Percentiles rank a stretch among this genome's conserved stretches.
phyloP scores from a whole-genome alignment of 2,329 filamentous ascomycete genomes.

The Cytospora piceicola region DNA sequence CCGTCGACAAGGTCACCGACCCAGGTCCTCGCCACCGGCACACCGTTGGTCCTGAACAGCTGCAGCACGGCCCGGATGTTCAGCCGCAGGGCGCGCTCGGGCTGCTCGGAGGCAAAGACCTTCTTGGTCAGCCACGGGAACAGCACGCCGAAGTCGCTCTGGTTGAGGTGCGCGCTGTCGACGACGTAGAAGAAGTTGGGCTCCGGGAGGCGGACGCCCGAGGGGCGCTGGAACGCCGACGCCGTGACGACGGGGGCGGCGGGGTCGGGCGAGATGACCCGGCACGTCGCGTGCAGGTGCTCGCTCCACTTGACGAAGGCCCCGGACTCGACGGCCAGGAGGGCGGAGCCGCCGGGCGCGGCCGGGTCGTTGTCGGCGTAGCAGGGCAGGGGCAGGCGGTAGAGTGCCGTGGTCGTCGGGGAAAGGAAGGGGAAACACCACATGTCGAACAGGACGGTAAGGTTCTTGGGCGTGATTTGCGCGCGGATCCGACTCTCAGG shows the following conservation, averaged over 20 bases:
- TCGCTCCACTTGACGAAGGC: slow-evolving; percentile 78
- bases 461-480: slow-evolving; percentile 70
- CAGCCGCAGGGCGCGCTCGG: slow-evolving; percentile 61
- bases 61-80: slow-evolving; percentile 64
- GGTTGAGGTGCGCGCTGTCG: slow-evolving; percentile 77
- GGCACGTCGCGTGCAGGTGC: slow-evolving; percentile 71
- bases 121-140: slow-evolving; percentile 72
- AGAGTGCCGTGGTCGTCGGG: slow-evolving; percentile 64
- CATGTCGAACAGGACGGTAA: slow-evolving; percentile 75
- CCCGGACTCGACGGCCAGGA: slow-evolving; percentile 75
- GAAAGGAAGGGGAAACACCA: slow-evolving; percentile 77
- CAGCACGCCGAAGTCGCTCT: slow-evolving; percentile 81
- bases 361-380: slow-evolving; percentile 63
- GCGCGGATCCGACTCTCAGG: slow-evolving; percentile 57
- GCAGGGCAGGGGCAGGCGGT: slow-evolving; percentile 72
- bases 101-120: slow-evolving; percentile 60
- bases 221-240: slow-evolving; percentile 47
- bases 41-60: slow-evolving; percentile 54
- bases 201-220: slow-evolving; percentile 48
- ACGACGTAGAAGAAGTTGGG: slow-evolving; percentile 77
- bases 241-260: slow-evolving; percentile 47
- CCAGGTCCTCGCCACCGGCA: slow-evolving; percentile 55
- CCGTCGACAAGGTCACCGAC: slow-evolving; percentile 55
- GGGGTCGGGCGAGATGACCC: slow-evolving; percentile 63
- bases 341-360: slow-evolving; percentile 57